phyloP scores from a whole-genome alignment of 305 asterid genomes.

The Solanum chacoense region DNA sequence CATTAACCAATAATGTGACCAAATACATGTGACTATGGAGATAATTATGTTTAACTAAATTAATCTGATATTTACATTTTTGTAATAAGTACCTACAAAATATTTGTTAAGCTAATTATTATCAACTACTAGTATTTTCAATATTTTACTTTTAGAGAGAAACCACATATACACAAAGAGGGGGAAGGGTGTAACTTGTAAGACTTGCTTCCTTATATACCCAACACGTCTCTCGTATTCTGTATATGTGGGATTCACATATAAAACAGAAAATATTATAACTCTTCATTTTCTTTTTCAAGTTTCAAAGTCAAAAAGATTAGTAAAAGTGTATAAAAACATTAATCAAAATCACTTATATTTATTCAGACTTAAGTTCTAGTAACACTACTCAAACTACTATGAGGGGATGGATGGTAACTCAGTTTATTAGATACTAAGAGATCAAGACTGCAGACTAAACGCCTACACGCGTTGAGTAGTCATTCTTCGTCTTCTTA shows the following conservation, averaged over 20 bases:
- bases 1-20: neutral
- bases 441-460: neutral
- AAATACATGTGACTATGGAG: neutral
- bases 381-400: neutral
- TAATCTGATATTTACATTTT: too few species aligned
- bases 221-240: neutral
- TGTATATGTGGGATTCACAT: neutral
- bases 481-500: constrained; percentile 29
- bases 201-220: neutral
- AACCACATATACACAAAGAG: neutral
- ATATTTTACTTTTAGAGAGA: neutral
- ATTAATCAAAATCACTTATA: neutral
- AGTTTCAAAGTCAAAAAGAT: neutral
- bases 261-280: too few species aligned
- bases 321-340: neutral
- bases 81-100: too few species aligned
- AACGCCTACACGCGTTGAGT: constrained; percentile 13
- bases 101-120: neutral
- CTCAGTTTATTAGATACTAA: neutral
- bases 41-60: neutral
- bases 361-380: neutral
- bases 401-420: neutral
- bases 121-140: neutral
- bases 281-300: neutral
- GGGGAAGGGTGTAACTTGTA: neutral